Evolutionary conservation across 805 yeast genomes (phyloP), one percentile per base, ranked within the genome.

Genomic region (Komagataella populi): DNA sequence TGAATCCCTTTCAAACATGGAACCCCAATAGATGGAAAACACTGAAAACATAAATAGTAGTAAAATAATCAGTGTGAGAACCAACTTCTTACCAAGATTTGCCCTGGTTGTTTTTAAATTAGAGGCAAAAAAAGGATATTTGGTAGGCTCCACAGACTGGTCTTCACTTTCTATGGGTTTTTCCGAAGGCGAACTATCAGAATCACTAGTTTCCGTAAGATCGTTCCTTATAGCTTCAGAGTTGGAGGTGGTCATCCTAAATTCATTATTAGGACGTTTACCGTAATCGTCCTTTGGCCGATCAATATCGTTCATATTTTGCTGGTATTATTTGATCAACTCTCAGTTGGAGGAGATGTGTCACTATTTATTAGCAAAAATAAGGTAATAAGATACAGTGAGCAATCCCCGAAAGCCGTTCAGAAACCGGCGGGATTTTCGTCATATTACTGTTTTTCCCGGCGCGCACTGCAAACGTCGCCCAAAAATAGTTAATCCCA

Each of bases 21-120:
- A 64, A 46, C 75, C 74, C 84, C 84, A 74, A 66, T 75, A 67
- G 54, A 70, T 61, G 57, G 81, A 63, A 56, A 71, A 60, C 50
- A 69, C 69, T 44, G 61, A 57, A 49, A 77, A 57, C 36, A 75
- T 64, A 49, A 66, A 64, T 6, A 60, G 48, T 16, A 68, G 66
- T 63, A 79, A 63, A 3, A 57, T 20, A 0, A 64, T 12, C 7
- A 63, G 45, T 20, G 60, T 55, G 0, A 48, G 14, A 0, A 46
- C 5, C 48, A 54, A 62, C 44, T 55, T 55, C 8, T 49, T 55
- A 10, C 56, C 43, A 18, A 59, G 52, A 2, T 14, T 14, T 2
- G 36, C 48, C 46, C 64, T 55, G 39, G 39, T 30, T 8, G 39
- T 53, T 23, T 1, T 30, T 30, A 30, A 14, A 14, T 30, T 12